A percentile compares a stretch with the other conserved stretches of the same genome.
Evolutionary conservation across 495 filamentous ascomycete species (phyloP).

Genomic region (Hypomontagnella monticulosa): DNA sequence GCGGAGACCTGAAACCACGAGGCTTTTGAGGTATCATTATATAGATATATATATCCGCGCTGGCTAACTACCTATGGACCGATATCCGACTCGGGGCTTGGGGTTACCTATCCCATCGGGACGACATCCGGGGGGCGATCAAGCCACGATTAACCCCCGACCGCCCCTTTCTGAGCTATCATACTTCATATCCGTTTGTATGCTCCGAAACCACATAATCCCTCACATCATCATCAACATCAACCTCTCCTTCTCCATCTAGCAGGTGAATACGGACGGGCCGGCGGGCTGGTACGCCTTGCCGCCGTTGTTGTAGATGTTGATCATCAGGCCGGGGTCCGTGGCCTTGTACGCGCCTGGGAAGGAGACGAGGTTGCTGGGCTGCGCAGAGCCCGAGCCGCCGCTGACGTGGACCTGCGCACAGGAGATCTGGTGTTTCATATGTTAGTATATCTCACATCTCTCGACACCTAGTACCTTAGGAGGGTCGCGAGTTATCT

Average conservation of each 20-base stretch:
- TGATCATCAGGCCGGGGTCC: constrained; percentile 58
- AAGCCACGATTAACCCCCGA: background rate
- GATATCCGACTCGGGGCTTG: too few species aligned
- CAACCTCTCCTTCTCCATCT: background rate
- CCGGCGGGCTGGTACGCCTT: constrained; percentile 44
- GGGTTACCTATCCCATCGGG: too few species aligned
- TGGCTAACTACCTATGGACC: background rate
- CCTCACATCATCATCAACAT: background rate
- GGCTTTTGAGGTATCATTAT: background rate
- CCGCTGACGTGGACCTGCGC: constrained; percentile 56
- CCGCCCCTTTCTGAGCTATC: background rate
- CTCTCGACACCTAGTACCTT: too few species aligned
- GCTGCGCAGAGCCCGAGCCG: constrained; percentile 50
- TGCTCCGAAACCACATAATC: background rate
- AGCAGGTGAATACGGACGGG: constrained; percentile 40
- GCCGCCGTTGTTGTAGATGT: constrained; percentile 57
- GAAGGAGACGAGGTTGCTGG: constrained; percentile 51
- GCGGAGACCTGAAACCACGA: background rate
- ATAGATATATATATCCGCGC: background rate
- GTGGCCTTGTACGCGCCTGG: constrained; percentile 55
- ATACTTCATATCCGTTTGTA: background rate
- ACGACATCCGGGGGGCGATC: too few species aligned
- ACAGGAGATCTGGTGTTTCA: constrained; percentile 56
- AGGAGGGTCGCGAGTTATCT: too few species aligned
- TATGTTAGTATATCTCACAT: too few species aligned